Conservation (phyloP, 2,329 filamentous ascomycete genomes). For the Ascochyta fabae region DNA sequence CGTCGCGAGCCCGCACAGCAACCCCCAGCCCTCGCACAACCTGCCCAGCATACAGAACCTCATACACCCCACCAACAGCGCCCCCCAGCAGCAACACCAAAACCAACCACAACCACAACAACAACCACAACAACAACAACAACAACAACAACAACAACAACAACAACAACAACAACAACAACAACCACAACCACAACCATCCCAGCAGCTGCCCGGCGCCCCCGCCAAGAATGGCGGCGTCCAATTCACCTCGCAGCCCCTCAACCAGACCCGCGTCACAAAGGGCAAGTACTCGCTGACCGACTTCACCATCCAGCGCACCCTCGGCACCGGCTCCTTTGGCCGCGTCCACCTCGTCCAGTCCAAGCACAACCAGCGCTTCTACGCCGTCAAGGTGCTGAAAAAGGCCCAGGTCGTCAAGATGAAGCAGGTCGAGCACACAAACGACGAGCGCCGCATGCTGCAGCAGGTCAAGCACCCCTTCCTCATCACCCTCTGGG, state of each 20-base stretch:
- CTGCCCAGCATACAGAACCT: constrained; percentile 83
- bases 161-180: constrained; percentile 64
- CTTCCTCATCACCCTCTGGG: constrained; percentile 97
- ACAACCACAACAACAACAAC: constrained; percentile 47
- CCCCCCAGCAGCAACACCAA: constrained; percentile 11
- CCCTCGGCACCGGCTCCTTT: constrained; percentile 95
- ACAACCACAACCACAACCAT: constrained; percentile 64
- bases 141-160: constrained; percentile 69
- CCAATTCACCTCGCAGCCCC: constrained; percentile 45
- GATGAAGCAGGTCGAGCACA: constrained; percentile 99
- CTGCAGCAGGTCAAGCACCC: constrained; percentile 96
- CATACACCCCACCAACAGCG: constrained; percentile 67
- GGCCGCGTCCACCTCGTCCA: constrained; percentile 95
- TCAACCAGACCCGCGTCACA: constrained; percentile 67
- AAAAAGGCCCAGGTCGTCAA: constrained; percentile 99
- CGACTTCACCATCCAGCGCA: constrained; percentile 90
- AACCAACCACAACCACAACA: neutral
- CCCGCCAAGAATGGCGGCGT: constrained; percentile 48
- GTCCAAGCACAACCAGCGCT: constrained; percentile 96
- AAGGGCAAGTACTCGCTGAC: constrained; percentile 96
- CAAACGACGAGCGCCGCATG: constrained; percentile 97
- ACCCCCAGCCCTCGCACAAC: constrained; percentile 63
- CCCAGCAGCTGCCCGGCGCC: constrained; percentile 35
- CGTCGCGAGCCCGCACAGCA: constrained; percentile 40
- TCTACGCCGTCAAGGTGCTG: constrained; percentile 97